Percentiles rank a stretch among this genome's conserved stretches.
Conservation (phyloP, 2,329 filamentous ascomycete genomes). For the Xylariomycetidae sp. region DNA sequence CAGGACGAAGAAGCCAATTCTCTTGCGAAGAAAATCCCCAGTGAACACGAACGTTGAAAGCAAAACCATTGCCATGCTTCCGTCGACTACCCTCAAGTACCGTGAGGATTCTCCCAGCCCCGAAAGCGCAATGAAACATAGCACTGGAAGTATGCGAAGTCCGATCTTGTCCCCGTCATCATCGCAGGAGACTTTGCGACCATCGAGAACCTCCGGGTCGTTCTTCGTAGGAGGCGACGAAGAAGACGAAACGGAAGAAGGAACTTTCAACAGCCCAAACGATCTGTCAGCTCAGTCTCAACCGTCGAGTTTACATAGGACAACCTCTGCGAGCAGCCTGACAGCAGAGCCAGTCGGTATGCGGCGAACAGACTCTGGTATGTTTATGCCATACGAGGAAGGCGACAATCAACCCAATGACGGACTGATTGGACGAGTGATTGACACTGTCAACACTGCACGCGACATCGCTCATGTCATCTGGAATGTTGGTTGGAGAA, state of each 20-base stretch:
- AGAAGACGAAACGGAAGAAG: constrained; percentile 50
- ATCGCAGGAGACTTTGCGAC: constrained; percentile 77
- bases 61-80: constrained; percentile 83
- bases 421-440: constrained; percentile 71
- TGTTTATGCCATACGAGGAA: constrained; percentile 87
- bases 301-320: constrained; percentile 37
- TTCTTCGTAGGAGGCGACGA: constrained; percentile 58
- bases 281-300: constrained; percentile 12
- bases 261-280: constrained; percentile 23
- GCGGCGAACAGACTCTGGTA: constrained; percentile 76
- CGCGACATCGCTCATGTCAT: constrained; percentile 68
- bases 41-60: constrained; percentile 55
- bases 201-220: constrained; percentile 61
- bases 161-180: constrained; percentile 65
- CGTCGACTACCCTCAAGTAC: constrained; percentile 83
- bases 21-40: constrained; percentile 38
- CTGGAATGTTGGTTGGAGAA: constrained; percentile 66
- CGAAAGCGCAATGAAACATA: constrained; percentile 60
- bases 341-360: constrained; percentile 56
- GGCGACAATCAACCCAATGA: constrained; percentile 56
- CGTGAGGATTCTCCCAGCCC: constrained; percentile 70
- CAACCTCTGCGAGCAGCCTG: constrained; percentile 45
- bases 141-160: constrained; percentile 40
- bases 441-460: constrained; percentile 74
- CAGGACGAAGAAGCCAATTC: constrained; percentile 50